Evolutionary conservation across 495 filamentous ascomycete genomes (phyloP), one percentile per base, ranked within the genome.

Genomic region (Hyaloscypha variabilis): DNA sequence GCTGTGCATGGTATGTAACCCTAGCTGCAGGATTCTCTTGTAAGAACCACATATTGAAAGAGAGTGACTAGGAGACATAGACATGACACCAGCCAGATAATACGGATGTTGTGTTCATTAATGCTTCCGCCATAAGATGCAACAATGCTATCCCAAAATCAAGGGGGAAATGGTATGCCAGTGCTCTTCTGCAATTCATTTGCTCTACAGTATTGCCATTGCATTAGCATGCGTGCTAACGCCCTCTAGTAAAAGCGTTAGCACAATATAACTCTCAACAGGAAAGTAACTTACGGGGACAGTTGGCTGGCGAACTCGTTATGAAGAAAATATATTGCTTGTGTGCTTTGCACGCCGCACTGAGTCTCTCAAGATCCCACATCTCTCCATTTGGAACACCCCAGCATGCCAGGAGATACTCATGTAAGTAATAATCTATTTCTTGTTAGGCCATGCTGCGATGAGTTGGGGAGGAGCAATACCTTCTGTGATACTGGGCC

Each of bases 381-480:
- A 85, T 72, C 72, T 88, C 85, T 0, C 84, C 84, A 64, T 87
- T 82, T 3, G 84, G 84, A 63, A 80, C 65, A 2, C 85, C 85
- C 83, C 82, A 88, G 13, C 78, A 78, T 6, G 75, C 78, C 26
- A 87, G 70, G 31, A 83, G 66, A 77, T 77, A 83, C 65, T 87
- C 78, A 69, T 86, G 84, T 55, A 87, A 67, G 13, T 70, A 71
- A 14, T 72, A 69, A 60, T 67, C 63, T 63, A 39, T 52, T 19
- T 6, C 31, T 13, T 13, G 31, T 36, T 36, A 36, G 31, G 13
- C 13, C 5, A 25, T 21, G n/a, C 23, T 24, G 13, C 46, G 30
- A 51, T 6, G 17, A 6, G 6, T 51, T 51, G n/a, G n/a, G n/a
- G n/a, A 51, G 17, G n/a, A 51, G 17, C 23, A 51, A 39, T 25